Percentiles rank a stretch among this genome's conserved stretches.
Conservation (phyloP, 73 alveolate genomes). For the Tetrahymena elliotti region DNA sequence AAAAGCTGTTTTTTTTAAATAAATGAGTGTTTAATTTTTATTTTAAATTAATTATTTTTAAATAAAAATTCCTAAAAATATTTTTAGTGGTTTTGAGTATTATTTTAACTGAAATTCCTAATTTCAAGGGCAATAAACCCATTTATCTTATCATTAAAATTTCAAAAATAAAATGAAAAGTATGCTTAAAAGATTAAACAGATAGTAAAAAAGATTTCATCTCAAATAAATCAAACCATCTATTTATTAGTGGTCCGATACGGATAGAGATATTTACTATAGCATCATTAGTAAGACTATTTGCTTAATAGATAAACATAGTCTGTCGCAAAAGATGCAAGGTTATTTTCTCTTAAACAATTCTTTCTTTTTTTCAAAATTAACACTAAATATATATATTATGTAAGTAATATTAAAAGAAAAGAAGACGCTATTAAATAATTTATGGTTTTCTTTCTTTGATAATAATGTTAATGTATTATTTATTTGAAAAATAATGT, state of each 20-base stretch:
- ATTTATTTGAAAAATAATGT: neutral
- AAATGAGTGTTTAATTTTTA: no score
- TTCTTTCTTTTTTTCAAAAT: neutral
- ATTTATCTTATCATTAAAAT: no score
- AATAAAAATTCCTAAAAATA: no score
- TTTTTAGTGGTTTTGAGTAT: no score
- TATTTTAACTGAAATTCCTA: no score
- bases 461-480: neutral
- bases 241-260: neutral
- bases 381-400: neutral
- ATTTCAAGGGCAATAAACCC: no score
- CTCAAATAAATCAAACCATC: neutral
- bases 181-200: neutral
- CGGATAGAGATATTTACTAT: neutral
- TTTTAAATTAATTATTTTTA: no score
- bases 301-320: neutral
- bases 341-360: neutral
- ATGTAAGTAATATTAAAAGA: neutral
- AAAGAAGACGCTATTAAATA: neutral
- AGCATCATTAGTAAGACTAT: neutral
- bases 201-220: neutral
- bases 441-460: neutral
- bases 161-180: neutral
- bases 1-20: no score
- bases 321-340: constrained; percentile 1